A percentile compares a stretch with the other conserved stretches of the same genome.
phyloP scores from a whole-genome alignment of 1,139 yeast species.

The Yamadazyma oceani region DNA sequence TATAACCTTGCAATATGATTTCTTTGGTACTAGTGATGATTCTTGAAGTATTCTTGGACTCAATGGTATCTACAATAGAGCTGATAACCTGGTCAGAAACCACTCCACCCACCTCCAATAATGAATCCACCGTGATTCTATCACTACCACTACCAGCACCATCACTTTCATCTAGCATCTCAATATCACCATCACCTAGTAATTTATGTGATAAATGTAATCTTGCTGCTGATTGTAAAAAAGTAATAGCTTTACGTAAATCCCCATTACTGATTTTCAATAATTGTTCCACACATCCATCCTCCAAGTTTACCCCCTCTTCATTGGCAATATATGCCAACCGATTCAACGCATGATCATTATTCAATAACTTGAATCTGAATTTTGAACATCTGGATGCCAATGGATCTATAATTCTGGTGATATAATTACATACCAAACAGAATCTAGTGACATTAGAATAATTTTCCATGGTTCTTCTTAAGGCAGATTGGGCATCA shows the following conservation, averaged over 20 bases:
- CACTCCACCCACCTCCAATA: slow-evolving; percentile 83
- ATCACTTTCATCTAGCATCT: slow-evolving; percentile 27
- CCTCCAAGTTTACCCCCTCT: slow-evolving; percentile 49
- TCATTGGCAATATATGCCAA: slow-evolving; percentile 57
- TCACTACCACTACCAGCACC: slow-evolving; percentile 9
- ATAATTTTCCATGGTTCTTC: slow-evolving; percentile 96
- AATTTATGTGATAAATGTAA: slow-evolving; percentile 36
- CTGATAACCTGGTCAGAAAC: slow-evolving; percentile 59
- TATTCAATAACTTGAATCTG: slow-evolving; percentile 78
- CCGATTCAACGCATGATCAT: slow-evolving; percentile 66
- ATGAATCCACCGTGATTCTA: slow-evolving; percentile 43
- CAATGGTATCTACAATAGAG: slow-evolving; percentile 40
- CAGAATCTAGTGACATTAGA: slow-evolving; percentile 91
- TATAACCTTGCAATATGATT: slow-evolving; percentile 76
- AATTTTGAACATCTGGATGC: slow-evolving; percentile 97
- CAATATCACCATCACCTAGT: slow-evolving; percentile 15
- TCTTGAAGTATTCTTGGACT: slow-evolving; percentile 31
- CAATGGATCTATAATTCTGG: slow-evolving; percentile 92
- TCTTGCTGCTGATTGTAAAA: slow-evolving; percentile 83
- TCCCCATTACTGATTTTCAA: slow-evolving; percentile 80
- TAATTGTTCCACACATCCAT: slow-evolving; percentile 56
- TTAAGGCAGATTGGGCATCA: slow-evolving; percentile 92
- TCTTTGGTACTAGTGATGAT: slow-evolving; percentile 53
- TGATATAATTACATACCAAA: slow-evolving; percentile 90
- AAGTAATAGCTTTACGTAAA: slow-evolving; percentile 88